phyloP scores from a whole-genome alignment of 768 basidiomycete species.

The Boletus eberwhitei region DNA sequence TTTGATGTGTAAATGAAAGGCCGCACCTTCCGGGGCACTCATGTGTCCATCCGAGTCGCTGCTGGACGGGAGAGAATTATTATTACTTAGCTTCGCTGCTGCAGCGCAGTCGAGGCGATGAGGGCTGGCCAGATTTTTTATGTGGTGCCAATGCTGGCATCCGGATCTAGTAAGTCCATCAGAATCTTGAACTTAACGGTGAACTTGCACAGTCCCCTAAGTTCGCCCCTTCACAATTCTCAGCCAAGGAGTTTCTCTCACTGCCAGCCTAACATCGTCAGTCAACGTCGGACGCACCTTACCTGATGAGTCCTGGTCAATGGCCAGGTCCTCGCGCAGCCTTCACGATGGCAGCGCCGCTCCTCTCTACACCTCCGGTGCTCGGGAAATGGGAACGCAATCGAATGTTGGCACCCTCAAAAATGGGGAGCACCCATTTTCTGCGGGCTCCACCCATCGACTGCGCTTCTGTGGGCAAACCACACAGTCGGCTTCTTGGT shows the following conservation, averaged over 20 bases:
- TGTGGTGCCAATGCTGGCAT: slow-evolving; percentile 10
- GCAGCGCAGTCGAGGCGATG: slow-evolving; percentile 15
- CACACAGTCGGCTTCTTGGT: neutral
- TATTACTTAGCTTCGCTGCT: neutral
- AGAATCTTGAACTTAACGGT: slow-evolving; percentile 1
- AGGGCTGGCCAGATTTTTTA: neutral
- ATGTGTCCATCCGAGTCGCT: neutral
- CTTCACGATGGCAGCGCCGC: too few species aligned
- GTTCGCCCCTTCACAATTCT: neutral
- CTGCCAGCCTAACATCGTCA: neutral
- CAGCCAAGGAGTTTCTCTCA: neutral
- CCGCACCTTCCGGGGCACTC: neutral
- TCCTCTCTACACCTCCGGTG: too few species aligned
- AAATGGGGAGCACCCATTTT: neutral
- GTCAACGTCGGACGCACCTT: neutral
- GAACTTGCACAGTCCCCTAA: neutral
- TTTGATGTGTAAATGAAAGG: slow-evolving; percentile 10
- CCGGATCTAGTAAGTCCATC: slow-evolving; percentile 10
- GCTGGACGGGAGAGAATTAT: neutral
- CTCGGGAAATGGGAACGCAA: too few species aligned
- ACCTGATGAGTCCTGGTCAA: too few species aligned
- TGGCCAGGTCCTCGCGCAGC: too few species aligned
- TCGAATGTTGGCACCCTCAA: neutral
- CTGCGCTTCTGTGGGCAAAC: neutral
- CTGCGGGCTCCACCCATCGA: neutral